phyloP scores from a whole-genome alignment of 768 basidiomycete species.

The Podaxis sp. region DNA sequence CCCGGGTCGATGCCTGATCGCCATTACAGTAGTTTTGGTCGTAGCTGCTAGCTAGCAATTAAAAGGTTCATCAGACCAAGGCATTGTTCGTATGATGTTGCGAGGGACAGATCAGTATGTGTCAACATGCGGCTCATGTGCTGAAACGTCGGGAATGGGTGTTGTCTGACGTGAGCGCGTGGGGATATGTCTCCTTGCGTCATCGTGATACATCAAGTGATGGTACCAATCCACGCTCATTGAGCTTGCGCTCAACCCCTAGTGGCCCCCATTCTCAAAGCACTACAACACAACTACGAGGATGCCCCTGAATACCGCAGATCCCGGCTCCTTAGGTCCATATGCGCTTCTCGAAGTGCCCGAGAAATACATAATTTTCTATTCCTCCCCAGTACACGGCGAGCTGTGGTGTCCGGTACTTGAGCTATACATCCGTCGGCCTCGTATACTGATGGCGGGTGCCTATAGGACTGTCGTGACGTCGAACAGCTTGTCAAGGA shows the following conservation, averaged over 20 bases:
- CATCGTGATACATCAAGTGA: constrained; percentile 1
- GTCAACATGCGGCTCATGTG: background rate
- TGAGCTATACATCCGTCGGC: constrained; percentile 1
- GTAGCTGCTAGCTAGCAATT: background rate
- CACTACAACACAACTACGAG: background rate
- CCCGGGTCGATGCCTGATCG: constrained; percentile 17
- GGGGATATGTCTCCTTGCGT: constrained; percentile 1
- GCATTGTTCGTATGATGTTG: background rate
- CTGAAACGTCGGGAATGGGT: background rate
- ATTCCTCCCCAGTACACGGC: constrained; percentile 63
- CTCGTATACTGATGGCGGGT: background rate
- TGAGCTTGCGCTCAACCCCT: background rate
- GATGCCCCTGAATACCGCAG: constrained; percentile 55
- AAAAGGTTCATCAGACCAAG: constrained; percentile 6
- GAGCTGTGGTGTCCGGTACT: constrained; percentile 70
- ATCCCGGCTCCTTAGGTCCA: constrained; percentile 32
- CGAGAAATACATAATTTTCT: constrained; percentile 68
- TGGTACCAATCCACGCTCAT: background rate
- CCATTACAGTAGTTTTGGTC: constrained; percentile 13
- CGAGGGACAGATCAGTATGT: background rate
- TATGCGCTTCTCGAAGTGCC: constrained; percentile 36
- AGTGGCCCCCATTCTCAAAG: constrained; percentile 17
- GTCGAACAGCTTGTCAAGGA: constrained; percentile 57
- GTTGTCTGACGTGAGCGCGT: background rate
- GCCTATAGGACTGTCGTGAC: constrained; percentile 56